phyloP scores from a whole-genome alignment of 306 rosid species.

The Cucumis cinereus region DNA sequence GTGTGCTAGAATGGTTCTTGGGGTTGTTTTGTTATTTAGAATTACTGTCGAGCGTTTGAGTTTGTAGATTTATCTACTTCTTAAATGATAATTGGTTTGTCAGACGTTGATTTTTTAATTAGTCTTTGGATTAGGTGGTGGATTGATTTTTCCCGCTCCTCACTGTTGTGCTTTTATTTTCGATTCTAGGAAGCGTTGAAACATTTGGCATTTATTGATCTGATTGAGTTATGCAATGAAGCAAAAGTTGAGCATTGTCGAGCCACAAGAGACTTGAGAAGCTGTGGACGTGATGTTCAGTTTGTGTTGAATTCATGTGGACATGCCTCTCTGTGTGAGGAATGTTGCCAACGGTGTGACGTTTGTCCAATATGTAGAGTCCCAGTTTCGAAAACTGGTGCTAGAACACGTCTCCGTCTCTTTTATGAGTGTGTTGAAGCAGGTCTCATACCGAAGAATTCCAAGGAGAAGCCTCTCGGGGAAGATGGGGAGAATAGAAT shows the following conservation, averaged over 20 bases:
- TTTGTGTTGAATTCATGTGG: conserved; percentile 70
- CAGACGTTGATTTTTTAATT: neutral
- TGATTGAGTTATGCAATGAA: conserved; percentile 77
- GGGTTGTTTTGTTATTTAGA: neutral
- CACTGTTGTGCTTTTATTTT: conserved; percentile 5
- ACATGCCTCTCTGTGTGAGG: conserved; percentile 90
- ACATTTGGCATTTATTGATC: conserved; percentile 78
- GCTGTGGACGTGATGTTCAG: conserved; percentile 79
- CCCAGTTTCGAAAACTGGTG: conserved; percentile 46
- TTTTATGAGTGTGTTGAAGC: conserved; percentile 75
- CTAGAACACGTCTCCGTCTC: conserved; percentile 56
- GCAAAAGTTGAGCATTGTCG: conserved; percentile 92
- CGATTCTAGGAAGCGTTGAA: conserved; percentile 69
- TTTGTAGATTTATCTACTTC: neutral
- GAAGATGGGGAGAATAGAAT: conserved; percentile 63
- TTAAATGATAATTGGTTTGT: neutral
- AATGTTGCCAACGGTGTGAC: conserved; percentile 85
- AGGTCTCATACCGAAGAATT: conserved; percentile 68
- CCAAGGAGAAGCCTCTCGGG: conserved; percentile 69
- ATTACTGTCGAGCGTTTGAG: neutral
- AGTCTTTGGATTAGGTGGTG: neutral
- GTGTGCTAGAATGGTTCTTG: neutral
- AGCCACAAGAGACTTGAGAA: conserved; percentile 94
- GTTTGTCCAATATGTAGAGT: conserved; percentile 79
- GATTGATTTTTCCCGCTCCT: neutral